Conservation (phyloP, 1,284 basidiomycete species). For the Caloboletus inedulis region DNA sequence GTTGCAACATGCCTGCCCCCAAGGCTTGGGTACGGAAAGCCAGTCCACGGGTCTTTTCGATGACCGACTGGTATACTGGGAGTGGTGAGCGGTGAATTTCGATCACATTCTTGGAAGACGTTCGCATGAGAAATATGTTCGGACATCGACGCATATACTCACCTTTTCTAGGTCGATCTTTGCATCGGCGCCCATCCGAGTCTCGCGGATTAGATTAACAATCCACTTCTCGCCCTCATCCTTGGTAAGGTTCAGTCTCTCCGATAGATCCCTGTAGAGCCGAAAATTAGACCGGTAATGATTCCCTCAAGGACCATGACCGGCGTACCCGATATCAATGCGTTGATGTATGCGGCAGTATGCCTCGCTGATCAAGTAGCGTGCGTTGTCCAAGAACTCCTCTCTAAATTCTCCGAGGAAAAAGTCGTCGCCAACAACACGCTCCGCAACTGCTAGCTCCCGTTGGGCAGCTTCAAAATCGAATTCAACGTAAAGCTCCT, state of each 20-base stretch:
- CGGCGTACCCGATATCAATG: conserved; percentile 86
- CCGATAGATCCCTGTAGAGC: conserved; percentile 75
- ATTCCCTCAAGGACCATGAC: not conserved
- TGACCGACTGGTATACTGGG: conserved; percentile 92
- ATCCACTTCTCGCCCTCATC: conserved; percentile 99
- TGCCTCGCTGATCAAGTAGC: conserved; percentile 93
- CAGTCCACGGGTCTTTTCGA: conserved; percentile 93
- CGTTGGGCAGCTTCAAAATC: conserved; percentile 88
- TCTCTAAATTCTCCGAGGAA: conserved; percentile 89
- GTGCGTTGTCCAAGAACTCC: conserved; percentile 94
- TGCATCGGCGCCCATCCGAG: conserved; percentile 90
- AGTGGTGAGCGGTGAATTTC: conserved; percentile 89
- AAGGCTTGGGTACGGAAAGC: conserved; percentile 90
- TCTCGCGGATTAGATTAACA: conserved; percentile 96
- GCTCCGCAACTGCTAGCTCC: conserved; percentile 77
- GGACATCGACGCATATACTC: not conserved
- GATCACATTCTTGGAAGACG: conserved; percentile 76
- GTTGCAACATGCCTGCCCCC: conserved; percentile 78
- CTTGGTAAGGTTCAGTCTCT: conserved; percentile 85
- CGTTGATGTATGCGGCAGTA: conserved; percentile 97
- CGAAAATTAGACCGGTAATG: not conserved
- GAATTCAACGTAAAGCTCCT: conserved; percentile 91
- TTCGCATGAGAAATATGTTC: conserved; percentile 7
- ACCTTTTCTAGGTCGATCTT: conserved; percentile 97
- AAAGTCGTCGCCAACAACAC: conserved; percentile 89